These are phyloP conservation scores for Clathrospora elynae DNA, from an alignment of 2,329 filamentous ascomycete species.

Conservation along the genomic window DNA sequence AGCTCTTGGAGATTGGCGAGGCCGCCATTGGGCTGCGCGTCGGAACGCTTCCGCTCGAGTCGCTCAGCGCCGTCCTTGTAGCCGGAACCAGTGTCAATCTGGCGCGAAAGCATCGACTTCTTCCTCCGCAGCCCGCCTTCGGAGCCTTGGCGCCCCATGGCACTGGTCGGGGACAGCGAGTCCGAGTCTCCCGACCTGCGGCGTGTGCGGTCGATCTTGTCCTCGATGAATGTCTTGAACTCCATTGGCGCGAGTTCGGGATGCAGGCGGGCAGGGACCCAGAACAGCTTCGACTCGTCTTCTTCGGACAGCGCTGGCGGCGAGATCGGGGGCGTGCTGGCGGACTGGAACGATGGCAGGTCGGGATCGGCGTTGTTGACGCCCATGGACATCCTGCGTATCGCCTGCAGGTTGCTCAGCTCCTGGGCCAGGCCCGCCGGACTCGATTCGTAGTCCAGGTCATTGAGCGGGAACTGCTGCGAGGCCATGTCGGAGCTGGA, in stretches of 20 bases:
- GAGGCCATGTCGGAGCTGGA: slow-evolving; percentile 53
- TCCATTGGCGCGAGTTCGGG: slow-evolving; percentile 94
- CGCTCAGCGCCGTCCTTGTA: slow-evolving; percentile 85
- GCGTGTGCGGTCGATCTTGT: slow-evolving; percentile 86
- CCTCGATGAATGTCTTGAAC: slow-evolving; percentile 96
- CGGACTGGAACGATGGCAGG: slow-evolving; percentile 70
- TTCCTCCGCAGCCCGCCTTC: slow-evolving; percentile 74
- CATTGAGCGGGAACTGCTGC: slow-evolving; percentile 73
- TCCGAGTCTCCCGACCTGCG: slow-evolving; percentile 74
- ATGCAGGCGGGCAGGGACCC: slow-evolving; percentile 93
- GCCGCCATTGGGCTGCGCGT: slow-evolving; percentile 55
- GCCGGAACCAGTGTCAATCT: slow-evolving; percentile 77
- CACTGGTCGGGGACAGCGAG: slow-evolving; percentile 62
- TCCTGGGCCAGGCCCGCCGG: slow-evolving; percentile 89
- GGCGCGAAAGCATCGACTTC: slow-evolving; percentile 92
- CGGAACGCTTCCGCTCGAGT: slow-evolving; percentile 73
- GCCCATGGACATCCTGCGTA: slow-evolving; percentile 94
- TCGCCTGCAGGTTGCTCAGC: slow-evolving; percentile 86
- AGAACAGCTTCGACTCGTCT: slow-evolving; percentile 86
- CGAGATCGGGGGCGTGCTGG: slow-evolving; percentile 68
- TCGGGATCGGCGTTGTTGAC: slow-evolving; percentile 74
- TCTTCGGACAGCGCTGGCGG: slow-evolving; percentile 73
- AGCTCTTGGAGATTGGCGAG: slow-evolving; percentile 66
- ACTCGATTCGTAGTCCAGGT: slow-evolving; percentile 87
- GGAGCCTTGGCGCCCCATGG: slow-evolving; percentile 59